Evolutionary conservation across 352 stramenopile species (phyloP).

Genomic region (Pythium phragmitis): DNA sequence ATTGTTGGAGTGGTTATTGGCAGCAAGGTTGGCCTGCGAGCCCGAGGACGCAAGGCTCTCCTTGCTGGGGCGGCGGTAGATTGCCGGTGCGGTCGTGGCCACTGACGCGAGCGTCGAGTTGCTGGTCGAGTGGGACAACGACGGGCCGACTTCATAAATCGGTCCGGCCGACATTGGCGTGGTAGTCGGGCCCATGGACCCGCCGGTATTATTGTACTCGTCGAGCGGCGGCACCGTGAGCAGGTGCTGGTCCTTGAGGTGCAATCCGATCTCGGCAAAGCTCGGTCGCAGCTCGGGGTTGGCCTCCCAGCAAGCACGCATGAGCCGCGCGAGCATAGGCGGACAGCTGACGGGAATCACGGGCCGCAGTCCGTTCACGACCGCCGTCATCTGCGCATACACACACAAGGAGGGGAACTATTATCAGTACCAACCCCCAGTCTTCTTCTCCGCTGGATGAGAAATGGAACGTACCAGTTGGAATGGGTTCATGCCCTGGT

Average conservation of each 20-base stretch:
- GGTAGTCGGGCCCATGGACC: constrained; percentile 27
- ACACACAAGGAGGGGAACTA: not conserved
- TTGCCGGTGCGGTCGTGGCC: constrained; percentile 18
- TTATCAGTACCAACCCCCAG: too few relatives aligned
- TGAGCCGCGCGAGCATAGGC: constrained; percentile 69
- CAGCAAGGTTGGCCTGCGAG: constrained; percentile 14
- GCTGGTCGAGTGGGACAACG: constrained; percentile 17
- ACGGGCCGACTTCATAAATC: constrained; percentile 24
- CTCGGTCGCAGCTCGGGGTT: constrained; percentile 64
- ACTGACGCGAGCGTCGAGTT: constrained; percentile 18
- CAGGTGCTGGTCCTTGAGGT: constrained; percentile 75
- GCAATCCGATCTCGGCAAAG: constrained; percentile 79
- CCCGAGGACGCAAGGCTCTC: constrained; percentile 25
- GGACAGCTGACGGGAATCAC: constrained; percentile 85
- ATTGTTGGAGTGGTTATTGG: constrained; percentile 5
- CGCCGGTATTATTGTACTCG: constrained; percentile 35
- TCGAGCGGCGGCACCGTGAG: constrained; percentile 51
- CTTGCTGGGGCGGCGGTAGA: constrained; percentile 26
- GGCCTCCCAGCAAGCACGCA: constrained; percentile 82
- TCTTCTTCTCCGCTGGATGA: not conserved
- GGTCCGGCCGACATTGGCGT: constrained; percentile 1
- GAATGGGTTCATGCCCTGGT: constrained; percentile 89
- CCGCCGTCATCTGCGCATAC: constrained; percentile 70
- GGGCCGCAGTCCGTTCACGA: constrained; percentile 81
- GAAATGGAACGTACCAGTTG: constrained; percentile 57